A percentile compares a stretch with the other conserved stretches of the same genome.
Conservation (phyloP, 768 basidiomycete genomes). For the Tricholoma bakamatsutake region DNA sequence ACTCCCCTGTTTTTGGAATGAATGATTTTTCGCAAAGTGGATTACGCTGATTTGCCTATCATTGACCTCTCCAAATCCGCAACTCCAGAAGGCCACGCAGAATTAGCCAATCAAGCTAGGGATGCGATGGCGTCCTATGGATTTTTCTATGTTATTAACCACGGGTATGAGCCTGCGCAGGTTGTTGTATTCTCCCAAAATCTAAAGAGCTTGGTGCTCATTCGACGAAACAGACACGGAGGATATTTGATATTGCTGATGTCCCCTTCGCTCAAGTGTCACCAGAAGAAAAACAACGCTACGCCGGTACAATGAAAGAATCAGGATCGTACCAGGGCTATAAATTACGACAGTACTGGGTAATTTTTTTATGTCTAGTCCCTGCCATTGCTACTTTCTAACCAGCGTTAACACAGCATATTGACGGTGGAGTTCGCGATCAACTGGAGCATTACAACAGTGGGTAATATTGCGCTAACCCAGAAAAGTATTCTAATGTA, state of each 20-base stretch:
- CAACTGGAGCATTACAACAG: conserved; percentile 64
- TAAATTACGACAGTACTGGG: conserved; percentile 46
- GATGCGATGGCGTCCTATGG: conserved; percentile 39
- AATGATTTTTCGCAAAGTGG: conserved; percentile 16
- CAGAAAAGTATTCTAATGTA: no score
- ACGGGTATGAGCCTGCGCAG: conserved; percentile 36
- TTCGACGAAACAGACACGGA: conserved; percentile 25
- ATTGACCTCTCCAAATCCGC: conserved; percentile 42
- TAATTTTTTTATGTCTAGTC: conserved; percentile 24
- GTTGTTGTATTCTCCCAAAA: conserved; percentile 15
- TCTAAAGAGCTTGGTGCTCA: neutral
- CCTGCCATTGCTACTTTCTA: no score
- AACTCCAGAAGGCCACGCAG: conserved; percentile 30
- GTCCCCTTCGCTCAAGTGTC: conserved; percentile 34
- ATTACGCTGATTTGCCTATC: conserved; percentile 43
- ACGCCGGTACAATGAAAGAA: conserved; percentile 33
- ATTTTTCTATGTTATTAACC: conserved; percentile 46
- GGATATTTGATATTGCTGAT: conserved; percentile 44
- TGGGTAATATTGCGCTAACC: conserved; percentile 19
- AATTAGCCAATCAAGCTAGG: conserved; percentile 33
- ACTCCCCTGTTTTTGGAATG: neutral
- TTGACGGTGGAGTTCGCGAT: conserved; percentile 54
- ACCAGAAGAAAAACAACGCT: conserved; percentile 36
- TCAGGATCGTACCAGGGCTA: conserved; percentile 48
- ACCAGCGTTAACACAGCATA: conserved; percentile 32